A percentile compares a stretch with the other conserved stretches of the same genome.
phyloP scores from a whole-genome alignment of 345 rosid genomes.

The Hirschfeldia incana region DNA sequence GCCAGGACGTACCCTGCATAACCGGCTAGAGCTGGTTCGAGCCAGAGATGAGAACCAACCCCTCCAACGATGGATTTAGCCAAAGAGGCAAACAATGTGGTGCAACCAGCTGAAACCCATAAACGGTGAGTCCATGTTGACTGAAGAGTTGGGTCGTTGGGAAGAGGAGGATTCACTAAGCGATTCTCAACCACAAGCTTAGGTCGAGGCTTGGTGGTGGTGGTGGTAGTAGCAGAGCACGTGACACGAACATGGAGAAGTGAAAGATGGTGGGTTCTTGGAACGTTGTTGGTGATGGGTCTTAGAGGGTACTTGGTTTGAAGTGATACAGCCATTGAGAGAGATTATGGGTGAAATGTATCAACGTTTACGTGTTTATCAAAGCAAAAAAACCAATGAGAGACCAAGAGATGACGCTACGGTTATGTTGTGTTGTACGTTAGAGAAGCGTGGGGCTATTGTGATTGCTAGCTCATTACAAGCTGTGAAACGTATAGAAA shows the following conservation, averaged over 20 bases:
- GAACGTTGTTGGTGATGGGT: conserved; percentile 15
- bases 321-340: conserved; percentile 55
- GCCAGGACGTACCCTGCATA: not conserved
- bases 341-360: not conserved
- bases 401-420: conserved; percentile 21
- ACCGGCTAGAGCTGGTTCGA: not conserved
- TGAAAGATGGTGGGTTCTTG: conserved; percentile 14
- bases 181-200: not conserved
- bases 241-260: not conserved
- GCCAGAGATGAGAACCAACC: not conserved
- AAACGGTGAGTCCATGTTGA: not conserved
- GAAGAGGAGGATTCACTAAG: not conserved
- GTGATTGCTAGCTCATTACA: not conserved
- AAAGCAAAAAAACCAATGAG: not conserved
- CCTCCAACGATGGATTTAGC: not conserved
- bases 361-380: not conserved
- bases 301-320: conserved; percentile 42
- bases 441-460: not conserved
- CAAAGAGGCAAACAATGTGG: not conserved
- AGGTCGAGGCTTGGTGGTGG: not conserved
- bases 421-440: not conserved
- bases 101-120: not conserved
- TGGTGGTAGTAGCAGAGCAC: not conserved
- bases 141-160: not conserved
- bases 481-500: not conserved